Evolutionary conservation across 78 protist genomes (phyloP), one percentile per base, ranked within the genome.

Genomic region (Neovahlkampfia damariscottae): DNA sequence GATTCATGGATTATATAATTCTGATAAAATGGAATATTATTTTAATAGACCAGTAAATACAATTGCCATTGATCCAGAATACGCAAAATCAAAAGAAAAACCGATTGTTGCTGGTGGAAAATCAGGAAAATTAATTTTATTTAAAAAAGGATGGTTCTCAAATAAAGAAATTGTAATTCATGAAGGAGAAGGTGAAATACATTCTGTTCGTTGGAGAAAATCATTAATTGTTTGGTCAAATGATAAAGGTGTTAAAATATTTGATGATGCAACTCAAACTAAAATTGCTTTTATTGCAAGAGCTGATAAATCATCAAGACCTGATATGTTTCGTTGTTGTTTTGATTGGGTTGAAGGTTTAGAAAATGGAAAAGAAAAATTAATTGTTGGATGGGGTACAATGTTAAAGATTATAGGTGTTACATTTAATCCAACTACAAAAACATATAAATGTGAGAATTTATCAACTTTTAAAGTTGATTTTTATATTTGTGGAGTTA

Each of bases 141-240:
- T 37, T 8, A 67, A 1, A 5, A 0, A 5, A 27, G 86, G 91
- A 27, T 88, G 90, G 86, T 90, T 86, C 72, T 7, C 66, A 66
- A 73, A 10, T n/a, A 83, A 89, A 66, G 83, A 82, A 29, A 71
- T 74, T 0, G 32, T 76, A 5, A 27, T 94, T 40, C 94, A 92
- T 81, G 40, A 67, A 19, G 94, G 89, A 0, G 94, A 93, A 27
- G 88, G 83, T 1, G 74, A 85, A 29, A 84, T 93, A 27, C 41
- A 68, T 8, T 83, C 94, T 1, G 69, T 93, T 8, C 32, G 40
- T 50, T 91, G 95, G 95, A 68, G 83, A 41, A 86, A 86, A 5
- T 28, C 70, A 2, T 76, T 84, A 31, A 80, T 94, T 19, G 97
- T 94, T 0, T 94, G 97, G 97, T 90, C 92, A 1, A 90, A 91